Evolutionary conservation across 495 filamentous ascomycete species (phyloP), one percentile per base, ranked within the genome.

Genomic region (Penicillium roqueforti): DNA sequence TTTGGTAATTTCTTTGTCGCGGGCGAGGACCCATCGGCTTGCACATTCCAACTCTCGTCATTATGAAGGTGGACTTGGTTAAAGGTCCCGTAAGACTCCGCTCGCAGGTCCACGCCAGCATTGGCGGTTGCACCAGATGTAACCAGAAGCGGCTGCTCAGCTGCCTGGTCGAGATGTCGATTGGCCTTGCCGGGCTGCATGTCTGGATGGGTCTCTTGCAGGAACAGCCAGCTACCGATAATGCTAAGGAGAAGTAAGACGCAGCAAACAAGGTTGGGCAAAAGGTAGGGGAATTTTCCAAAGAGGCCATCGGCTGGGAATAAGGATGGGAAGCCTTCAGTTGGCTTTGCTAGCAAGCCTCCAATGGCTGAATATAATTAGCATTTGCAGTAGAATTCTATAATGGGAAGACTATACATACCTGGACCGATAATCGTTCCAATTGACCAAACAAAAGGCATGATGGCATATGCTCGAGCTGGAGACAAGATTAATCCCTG

Each of bases 391-490:
- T 45, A 9, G 16, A 18, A 31, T 47, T 19, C 13, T 5, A 51
- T 13, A 11, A 41, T 29, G 20, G 8, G 26, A 34, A 8, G 18
- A 25, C 8, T 34, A 45, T 4, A 58, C 68, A 55, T 69, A 76
- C 74, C 74, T 56, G 89, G 89, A 6, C 89, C 89, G 52, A 92
- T 80, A 51, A 92, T 92, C 18, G 88, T 91, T 31, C 88, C 89
- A 53, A 95, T 84, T 25, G 81, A 86, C 89, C 89, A 95, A 28
- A 92, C 86, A 67, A 92, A 92, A 11, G 89, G 89, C 88, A 92
- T 86, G 28, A 93, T 80, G 6, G 89, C 85, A 67, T 87, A 93
- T 20, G 88, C 89, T 59, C 81, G 79, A 51, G 88, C 87, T 90
- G 56, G 53, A 53, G 16, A 26, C 29, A 7, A 53, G 0, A 38